Base-by-base conservation (phyloP, 148 eudicot species). In the Gaultheria prostrata region DNA sequence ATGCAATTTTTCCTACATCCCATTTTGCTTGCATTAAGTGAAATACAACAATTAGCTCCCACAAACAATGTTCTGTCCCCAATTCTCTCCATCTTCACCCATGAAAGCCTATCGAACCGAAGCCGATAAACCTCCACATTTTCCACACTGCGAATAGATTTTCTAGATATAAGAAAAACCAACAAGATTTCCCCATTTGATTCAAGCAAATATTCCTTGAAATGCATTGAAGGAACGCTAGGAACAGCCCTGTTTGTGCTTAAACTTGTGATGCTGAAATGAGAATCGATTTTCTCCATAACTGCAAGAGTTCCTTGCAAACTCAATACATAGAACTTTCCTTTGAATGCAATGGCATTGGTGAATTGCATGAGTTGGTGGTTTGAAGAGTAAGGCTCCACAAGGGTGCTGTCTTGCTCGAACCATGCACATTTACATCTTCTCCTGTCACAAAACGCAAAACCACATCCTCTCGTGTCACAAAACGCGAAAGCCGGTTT, bases 261-360 rank as follows among this genome's bases (percentile, higher is more conserved):
- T 0, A 83, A 33, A 26, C 14, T 28, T 18, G 80, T 83, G 56
- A 87, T 81, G 53, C 18, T 67, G 50, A 82, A 26, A 20, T 48
- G 48, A 39, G 81, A 81, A 72, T 81, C 83, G 13, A 57, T 63
- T 20, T 71, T 79, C 51, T 88, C 88, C 9, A 86, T 72, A 17
- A 88, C 83, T 0, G 76, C 88, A 18, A 88, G 81, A 7, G 85
- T 78, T 33, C 90, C 90, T 49, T 88, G 86, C 83, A 83, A 72
- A 30, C 88, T 88, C 76, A 88, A 71, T 18, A 80, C 86, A 48
- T 85, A 85, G 53, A 85, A 79, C 32, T 85, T 85, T 11, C 89
- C 89, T 48, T 83, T 12, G 65, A 69, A 85, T 17, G 53, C 86
- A 76, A 85, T 81, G 13, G 56, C 80, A 80, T 76, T 85, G 43